A percentile compares a stretch with the other conserved stretches of the same genome.
Conservation (phyloP, 306 rosid genomes). For the peach (Prunus persica) region DNA sequence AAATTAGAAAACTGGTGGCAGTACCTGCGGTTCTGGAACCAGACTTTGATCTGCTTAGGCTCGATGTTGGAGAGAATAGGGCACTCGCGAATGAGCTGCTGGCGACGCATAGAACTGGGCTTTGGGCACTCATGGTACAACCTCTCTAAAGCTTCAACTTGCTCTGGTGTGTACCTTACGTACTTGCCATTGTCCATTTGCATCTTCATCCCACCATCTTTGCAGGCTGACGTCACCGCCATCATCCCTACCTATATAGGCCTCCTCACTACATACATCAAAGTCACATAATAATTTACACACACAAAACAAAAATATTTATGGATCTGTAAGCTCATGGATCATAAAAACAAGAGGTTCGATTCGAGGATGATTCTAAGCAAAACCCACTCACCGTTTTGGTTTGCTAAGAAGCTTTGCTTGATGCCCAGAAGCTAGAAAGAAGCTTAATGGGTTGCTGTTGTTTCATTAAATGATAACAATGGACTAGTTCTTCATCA, state of each 20-base stretch:
- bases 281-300: not conserved
- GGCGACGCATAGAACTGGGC: conserved; percentile 96
- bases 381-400: conserved; percentile 3
- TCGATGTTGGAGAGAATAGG: conserved; percentile 95
- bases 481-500: not conserved
- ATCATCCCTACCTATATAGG: conserved; percentile 46
- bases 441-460: not conserved
- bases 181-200: conserved; percentile 95
- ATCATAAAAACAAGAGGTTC: not conserved
- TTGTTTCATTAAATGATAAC: not conserved
- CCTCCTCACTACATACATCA: not conserved
- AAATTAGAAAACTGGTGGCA: not conserved
- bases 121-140: conserved; percentile 95
- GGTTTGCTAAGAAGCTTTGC: not conserved
- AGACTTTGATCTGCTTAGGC: conserved; percentile 97
- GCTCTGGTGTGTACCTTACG: conserved; percentile 95
- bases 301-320: not conserved
- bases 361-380: not conserved
- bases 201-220: conserved; percentile 57
- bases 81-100: conserved; percentile 90
- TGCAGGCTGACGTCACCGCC: conserved; percentile 71
- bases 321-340: not conserved
- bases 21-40: conserved; percentile 97
- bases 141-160: conserved; percentile 92
- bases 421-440: conserved; percentile 5